Percentiles rank a stretch among this genome's conserved stretches.
Evolutionary conservation across 208 protist species (phyloP).

Genomic region (Leishmania lainsoni): DNA sequence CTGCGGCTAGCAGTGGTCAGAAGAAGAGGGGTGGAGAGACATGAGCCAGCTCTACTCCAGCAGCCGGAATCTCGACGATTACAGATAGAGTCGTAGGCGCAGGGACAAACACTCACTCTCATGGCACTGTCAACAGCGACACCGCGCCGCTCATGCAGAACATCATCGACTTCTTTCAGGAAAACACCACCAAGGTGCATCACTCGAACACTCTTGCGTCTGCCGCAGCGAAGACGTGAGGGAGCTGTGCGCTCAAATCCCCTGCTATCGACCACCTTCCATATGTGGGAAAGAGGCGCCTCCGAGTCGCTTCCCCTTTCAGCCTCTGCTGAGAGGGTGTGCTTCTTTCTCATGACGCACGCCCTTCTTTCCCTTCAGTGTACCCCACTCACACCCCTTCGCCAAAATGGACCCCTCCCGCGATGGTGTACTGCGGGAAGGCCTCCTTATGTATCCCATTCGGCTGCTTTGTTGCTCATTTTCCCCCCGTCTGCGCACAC

Average conservation of each 20-base stretch:
- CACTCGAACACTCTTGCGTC: background rate
- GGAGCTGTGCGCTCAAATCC: background rate
- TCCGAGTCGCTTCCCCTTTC: background rate
- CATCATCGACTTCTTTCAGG: constrained; percentile 3
- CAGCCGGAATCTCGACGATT: background rate
- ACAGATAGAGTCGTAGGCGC: background rate
- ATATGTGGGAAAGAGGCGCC: background rate
- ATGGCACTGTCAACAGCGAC: background rate
- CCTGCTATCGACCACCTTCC: background rate
- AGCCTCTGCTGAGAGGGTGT: background rate
- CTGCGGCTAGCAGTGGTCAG: background rate
- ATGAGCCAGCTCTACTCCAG: background rate
- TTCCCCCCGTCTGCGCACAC: too few species aligned
- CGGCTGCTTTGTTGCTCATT: too few species aligned
- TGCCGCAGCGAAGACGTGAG: background rate
- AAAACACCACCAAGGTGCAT: background rate
- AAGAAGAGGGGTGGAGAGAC: background rate
- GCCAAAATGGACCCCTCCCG: too few species aligned
- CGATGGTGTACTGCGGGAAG: too few species aligned
- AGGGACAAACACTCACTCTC: background rate
- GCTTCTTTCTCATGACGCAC: background rate
- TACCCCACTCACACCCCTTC: too few species aligned
- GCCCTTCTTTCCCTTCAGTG: too few species aligned
- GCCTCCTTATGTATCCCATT: too few species aligned
- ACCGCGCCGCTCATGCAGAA: constrained; percentile 7